These are phyloP conservation scores for Apophysomyces ossiformis DNA, from an alignment of 371 early-diverging fungal species.

Conservation along the genomic window DNA sequence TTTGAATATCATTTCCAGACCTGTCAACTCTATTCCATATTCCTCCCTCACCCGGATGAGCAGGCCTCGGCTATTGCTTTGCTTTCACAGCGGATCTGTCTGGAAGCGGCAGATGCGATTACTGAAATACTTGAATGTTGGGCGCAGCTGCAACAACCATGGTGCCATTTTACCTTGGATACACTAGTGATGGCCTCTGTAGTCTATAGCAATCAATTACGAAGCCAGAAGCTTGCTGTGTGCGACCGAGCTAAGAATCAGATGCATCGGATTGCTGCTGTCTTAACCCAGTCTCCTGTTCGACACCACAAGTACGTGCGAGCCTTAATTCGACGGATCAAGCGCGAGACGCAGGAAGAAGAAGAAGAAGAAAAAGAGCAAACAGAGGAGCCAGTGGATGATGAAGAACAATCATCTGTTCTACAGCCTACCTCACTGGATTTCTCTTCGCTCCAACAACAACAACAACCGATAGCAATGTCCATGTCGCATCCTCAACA, in stretches of 20 bases:
- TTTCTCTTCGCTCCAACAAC: background rate
- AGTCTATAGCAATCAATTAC: conserved; percentile 8
- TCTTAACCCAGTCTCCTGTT: conserved; percentile 38
- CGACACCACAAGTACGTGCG: conserved; percentile 45
- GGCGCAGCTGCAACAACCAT: conserved; percentile 30
- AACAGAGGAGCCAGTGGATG: background rate
- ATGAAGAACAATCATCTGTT: background rate
- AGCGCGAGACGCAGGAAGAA: conserved; percentile 8
- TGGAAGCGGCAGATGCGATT: conserved; percentile 29
- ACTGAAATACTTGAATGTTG: conserved; percentile 32
- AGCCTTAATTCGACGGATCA: conserved; percentile 32
- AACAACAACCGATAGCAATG: background rate
- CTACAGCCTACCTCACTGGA: background rate
- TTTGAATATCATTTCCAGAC: conserved; percentile 36
- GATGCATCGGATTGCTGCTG: conserved; percentile 30
- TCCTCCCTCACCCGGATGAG: conserved; percentile 22
- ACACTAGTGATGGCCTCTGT: conserved; percentile 26
- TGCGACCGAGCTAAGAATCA: conserved; percentile 26
- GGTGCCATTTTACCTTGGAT: conserved; percentile 39
- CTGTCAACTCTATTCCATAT: conserved; percentile 32
- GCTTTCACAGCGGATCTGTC: conserved; percentile 24
- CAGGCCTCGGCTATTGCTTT: conserved; percentile 27
- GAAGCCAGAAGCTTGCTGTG: background rate
- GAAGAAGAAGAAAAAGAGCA: conserved; percentile 11
- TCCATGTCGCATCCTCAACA: background rate